Evolutionary conservation across 2,329 filamentous ascomycete genomes (phyloP).

Genomic region (Chaetomium sp.): DNA sequence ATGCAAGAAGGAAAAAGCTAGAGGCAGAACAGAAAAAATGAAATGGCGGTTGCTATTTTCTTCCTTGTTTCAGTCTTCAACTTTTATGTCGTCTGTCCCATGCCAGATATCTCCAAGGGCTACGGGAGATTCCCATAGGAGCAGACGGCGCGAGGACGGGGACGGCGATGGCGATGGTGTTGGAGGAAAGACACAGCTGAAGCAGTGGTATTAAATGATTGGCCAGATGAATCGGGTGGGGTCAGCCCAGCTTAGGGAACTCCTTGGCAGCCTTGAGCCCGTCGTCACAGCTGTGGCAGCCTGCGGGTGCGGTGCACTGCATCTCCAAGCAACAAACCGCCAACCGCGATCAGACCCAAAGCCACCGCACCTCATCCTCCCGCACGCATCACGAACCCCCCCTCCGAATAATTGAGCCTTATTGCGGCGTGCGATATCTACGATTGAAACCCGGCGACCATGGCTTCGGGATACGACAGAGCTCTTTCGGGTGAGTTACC

Average conservation of each 20-base stretch:
- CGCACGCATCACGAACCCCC: conserved; percentile 8
- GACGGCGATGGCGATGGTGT: neutral
- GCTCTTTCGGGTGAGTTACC: conserved; percentile 84
- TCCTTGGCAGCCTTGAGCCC: conserved; percentile 32
- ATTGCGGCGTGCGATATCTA: conserved; percentile 5
- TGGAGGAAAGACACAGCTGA: neutral
- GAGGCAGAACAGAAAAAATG: neutral
- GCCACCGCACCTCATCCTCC: conserved; percentile 3
- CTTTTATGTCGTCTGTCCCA: no score
- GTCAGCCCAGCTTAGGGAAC: conserved; percentile 16
- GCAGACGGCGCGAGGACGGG: neutral
- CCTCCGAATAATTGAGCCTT: conserved; percentile 3
- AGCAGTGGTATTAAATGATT: conserved; percentile 3
- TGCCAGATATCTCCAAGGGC: no score
- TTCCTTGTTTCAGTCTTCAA: neutral
- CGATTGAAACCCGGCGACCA: conserved; percentile 37
- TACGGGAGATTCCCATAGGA: neutral
- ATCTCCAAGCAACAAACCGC: conserved; percentile 15
- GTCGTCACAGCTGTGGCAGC: conserved; percentile 37
- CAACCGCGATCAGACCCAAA: conserved; percentile 10
- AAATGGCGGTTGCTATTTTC: neutral
- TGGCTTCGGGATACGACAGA: conserved; percentile 98
- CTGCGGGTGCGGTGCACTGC: conserved; percentile 31
- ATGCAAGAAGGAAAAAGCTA: neutral
- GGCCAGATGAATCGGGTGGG: conserved; percentile 3